Base-by-base conservation (phyloP, 1,284 basidiomycete genomes). In the Sanguinoderma infundibulare region DNA sequence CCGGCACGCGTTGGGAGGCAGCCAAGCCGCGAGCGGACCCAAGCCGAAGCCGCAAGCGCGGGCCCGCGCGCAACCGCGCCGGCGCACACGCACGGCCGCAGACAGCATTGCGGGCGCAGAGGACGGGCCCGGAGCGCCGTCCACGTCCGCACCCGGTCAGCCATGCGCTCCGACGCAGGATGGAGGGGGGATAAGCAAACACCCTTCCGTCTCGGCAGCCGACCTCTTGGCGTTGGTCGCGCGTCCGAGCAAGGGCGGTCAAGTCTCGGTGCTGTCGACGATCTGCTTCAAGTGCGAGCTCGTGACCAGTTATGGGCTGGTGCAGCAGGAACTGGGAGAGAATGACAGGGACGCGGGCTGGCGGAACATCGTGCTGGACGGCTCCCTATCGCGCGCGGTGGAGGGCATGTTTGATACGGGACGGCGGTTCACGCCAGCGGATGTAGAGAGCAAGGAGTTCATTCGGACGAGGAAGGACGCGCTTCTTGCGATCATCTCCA, bases 221-320 rank as follows among this genome's bases (percentile, higher is more conserved):
- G 81, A 83, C 44, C 70, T 83, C 36, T 59, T 77, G n/a, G 75
- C 73, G 1, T 66, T 80, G n/a, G 52, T 75, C 24, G 42, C 61
- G 20, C 59, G 57, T 55, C 64, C 69, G 40, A 53, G 50, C 30
- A 57, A 61, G 17, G 42, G 67, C 42, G 69, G 66, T 36, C 47
- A 60, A 15, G 50, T 60, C 20, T 57, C 61, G 15, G 59, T 59
- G 7, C 46, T 52, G 26, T 65, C 63, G 51, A 50, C 55, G n/a
- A 53, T 68, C 17, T 59, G 61, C 58, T 73, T 83, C 64, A 84
- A 85, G 72, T 81, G 79, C 60, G 75, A 81, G 34, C 76, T 88
- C 32, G 67, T 87, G 39, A 60, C 73, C 55, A 78, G 82, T 20
- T 87, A 81, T 62, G 79, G 77, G 26, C 71, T 73, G 35, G 69